Percentiles rank a stretch among this genome's conserved stretches.
These are phyloP conservation scores for Ogataea corticis DNA, from an alignment of 805 yeast species.

Conservation along the genomic window DNA sequence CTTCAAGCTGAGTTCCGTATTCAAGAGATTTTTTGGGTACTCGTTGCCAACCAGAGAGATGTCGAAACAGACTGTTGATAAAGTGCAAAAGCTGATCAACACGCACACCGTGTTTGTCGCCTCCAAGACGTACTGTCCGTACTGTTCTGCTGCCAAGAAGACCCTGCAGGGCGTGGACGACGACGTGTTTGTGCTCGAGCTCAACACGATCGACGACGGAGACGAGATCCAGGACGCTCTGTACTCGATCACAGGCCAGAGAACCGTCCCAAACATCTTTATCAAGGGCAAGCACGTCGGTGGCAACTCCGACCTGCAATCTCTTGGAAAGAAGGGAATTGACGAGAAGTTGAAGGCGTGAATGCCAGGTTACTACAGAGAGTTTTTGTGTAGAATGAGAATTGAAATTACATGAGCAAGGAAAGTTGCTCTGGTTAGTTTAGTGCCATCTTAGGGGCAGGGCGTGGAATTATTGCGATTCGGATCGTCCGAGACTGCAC, in stretches of 20 bases:
- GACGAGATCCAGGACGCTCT: slow-evolving; percentile 79
- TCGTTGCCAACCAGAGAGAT: slow-evolving; percentile 45
- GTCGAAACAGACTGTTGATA: slow-evolving; percentile 54
- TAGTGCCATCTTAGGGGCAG: no score
- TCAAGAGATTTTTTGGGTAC: slow-evolving; percentile 29
- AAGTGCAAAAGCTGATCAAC: slow-evolving; percentile 64
- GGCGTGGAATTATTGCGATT: no score
- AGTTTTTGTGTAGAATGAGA: no score
- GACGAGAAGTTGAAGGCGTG: slow-evolving; percentile 11
- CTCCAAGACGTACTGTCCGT: slow-evolving; percentile 76
- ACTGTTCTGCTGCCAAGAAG: slow-evolving; percentile 53
- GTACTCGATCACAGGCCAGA: slow-evolving; percentile 77
- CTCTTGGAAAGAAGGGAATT: slow-evolving; percentile 44
- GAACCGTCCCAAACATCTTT: slow-evolving; percentile 91
- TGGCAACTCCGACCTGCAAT: slow-evolving; percentile 88
- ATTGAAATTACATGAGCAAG: no score
- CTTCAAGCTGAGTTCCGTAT: slow-evolving; percentile 32
- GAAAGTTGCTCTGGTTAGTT: no score
- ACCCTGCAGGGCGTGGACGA: slow-evolving; percentile 39
- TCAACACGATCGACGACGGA: slow-evolving; percentile 65
- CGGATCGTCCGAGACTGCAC: no score
- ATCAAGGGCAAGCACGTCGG: slow-evolving; percentile 93
- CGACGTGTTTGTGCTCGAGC: slow-evolving; percentile 55
- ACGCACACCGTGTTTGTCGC: slow-evolving; percentile 75
- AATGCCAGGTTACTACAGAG: no score